A percentile compares a stretch with the other conserved stretches of the same genome.
Evolutionary conservation across 768 basidiomycete genomes (phyloP).

Genomic region (Butyriboletus loyo): DNA sequence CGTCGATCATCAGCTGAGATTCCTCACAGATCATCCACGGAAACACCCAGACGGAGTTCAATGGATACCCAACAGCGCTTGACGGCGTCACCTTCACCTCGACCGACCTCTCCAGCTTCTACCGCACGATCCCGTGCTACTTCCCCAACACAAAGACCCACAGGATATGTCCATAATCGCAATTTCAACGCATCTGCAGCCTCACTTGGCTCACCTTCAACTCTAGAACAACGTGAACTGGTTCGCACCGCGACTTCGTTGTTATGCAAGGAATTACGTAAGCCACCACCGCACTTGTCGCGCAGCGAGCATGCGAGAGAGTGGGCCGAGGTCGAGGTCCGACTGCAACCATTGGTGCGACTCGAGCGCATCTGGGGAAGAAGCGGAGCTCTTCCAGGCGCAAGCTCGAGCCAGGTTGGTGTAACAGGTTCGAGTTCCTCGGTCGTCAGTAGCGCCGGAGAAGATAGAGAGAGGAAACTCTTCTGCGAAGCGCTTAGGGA

Average conservation of each 20-base stretch:
- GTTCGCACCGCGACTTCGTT: conserved; percentile 62
- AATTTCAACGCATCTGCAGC: conserved; percentile 59
- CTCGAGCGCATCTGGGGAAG: conserved; percentile 77
- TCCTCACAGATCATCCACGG: conserved; percentile 33
- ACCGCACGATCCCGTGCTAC: conserved; percentile 41
- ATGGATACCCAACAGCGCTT: conserved; percentile 27
- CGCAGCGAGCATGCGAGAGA: conserved; percentile 52
- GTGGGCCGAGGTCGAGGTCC: conserved; percentile 74
- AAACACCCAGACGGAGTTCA: conserved; percentile 15
- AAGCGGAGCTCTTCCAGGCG: conserved; percentile 44
- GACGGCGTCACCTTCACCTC: conserved; percentile 31
- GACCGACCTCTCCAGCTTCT: conserved; percentile 44
- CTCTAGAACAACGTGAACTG: conserved; percentile 62
- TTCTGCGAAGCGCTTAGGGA: conserved; percentile 79
- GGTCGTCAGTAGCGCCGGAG: conserved; percentile 50
- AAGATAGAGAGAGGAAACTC: conserved; percentile 69
- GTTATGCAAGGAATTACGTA: conserved; percentile 63
- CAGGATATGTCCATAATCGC: conserved; percentile 49
- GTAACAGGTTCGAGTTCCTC: conserved; percentile 29
- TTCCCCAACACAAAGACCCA: conserved; percentile 43
- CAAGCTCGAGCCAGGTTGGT: conserved; percentile 42
- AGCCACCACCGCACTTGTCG: conserved; percentile 55
- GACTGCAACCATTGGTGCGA: conserved; percentile 56
- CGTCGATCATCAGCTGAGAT: conserved; percentile 40
- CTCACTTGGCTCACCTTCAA: conserved; percentile 47